Base-by-base conservation (phyloP, 1,284 basidiomycete species). In the Abortiporus biennis region DNA sequence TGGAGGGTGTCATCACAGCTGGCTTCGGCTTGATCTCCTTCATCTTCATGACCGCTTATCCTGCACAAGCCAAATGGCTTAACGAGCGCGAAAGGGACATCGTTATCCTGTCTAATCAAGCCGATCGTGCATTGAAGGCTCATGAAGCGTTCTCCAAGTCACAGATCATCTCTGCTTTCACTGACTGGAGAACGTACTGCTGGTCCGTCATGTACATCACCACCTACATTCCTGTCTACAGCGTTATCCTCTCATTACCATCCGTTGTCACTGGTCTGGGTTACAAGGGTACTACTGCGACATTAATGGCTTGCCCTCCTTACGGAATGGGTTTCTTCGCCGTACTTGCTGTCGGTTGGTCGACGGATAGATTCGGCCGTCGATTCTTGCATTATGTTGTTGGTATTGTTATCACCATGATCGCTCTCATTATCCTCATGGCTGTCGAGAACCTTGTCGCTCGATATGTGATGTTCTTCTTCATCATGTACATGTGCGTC, bases 371-470 rank as follows among this genome's bases (percentile, higher is more conserved):
- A 27, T 58, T 62, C 47, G 69, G 78, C 36, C 50, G 53, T 19
- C 67, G 78, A 37, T 80, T 75, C 16, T 66, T 70, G 1, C 77
- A 80, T 55, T 85, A 85, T 54, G 72, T 80, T 42, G 66, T 59
- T 3, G 57, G 71, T 12, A 76, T 74, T 4, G 47, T 61, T 2
- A 55, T 84, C 17, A 71, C 74, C 9, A 76, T 81, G 43, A 56
- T 80, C 8, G 85, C 80, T 1, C 84, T 86, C 50, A 74, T 83
- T 44, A 65, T 85, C 32, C 62, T 85, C 27, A 62, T 84, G 24
- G 57, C 74, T 9, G 74, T 51, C 34, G 44, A 53, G 47, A 56
- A 54, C 47, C 52, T 56, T 25, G 51, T 53, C 38, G 58, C 52
- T 41, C 55, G 59, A 38, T 61, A 61, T 42, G 44, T 54, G 40